phyloP scores from a whole-genome alignment of 1,284 basidiomycete genomes.

The Cutaneotrichosporon dermatis region DNA sequence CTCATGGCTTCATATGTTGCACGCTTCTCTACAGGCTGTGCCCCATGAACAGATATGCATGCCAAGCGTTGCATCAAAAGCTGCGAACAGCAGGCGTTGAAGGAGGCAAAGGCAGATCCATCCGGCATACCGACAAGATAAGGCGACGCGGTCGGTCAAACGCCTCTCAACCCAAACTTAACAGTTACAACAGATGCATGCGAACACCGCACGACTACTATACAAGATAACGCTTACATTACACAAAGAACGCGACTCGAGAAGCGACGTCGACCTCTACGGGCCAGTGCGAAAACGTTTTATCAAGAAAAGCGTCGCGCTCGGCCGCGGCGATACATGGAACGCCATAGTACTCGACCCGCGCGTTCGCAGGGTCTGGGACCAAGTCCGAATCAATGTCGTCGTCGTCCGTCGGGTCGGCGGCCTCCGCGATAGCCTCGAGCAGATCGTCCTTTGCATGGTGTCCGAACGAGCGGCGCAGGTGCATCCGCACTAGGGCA shows the following conservation, averaged over 20 bases:
- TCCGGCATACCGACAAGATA: too few relatives aligned
- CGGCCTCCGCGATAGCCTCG: conserved; percentile 17
- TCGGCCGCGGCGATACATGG: conserved; percentile 16
- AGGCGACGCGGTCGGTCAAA: too few relatives aligned
- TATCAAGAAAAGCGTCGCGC: conserved; percentile 8
- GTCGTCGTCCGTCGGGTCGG: conserved; percentile 19
- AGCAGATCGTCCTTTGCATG: conserved; percentile 14
- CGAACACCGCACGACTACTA: too few relatives aligned
- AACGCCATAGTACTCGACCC: conserved; percentile 13
- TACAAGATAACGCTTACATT: background rate
- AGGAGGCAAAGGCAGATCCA: too few relatives aligned
- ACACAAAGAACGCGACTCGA: conserved; percentile 9
- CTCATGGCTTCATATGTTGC: too few relatives aligned
- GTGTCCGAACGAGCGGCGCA: conserved; percentile 8
- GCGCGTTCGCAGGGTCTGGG: conserved; percentile 2
- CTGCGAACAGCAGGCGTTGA: too few relatives aligned
- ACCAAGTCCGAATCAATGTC: conserved; percentile 17
- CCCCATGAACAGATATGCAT: too few relatives aligned
- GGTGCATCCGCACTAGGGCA: conserved; percentile 16
- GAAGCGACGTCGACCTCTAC: conserved; percentile 10
- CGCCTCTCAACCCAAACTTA: too few relatives aligned
- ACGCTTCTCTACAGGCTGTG: too few relatives aligned
- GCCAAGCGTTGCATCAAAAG: too few relatives aligned
- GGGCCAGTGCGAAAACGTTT: conserved; percentile 15
- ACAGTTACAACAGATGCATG: too few relatives aligned